Conservation (phyloP, 257 asterid species). For the Datura wrightii region DNA sequence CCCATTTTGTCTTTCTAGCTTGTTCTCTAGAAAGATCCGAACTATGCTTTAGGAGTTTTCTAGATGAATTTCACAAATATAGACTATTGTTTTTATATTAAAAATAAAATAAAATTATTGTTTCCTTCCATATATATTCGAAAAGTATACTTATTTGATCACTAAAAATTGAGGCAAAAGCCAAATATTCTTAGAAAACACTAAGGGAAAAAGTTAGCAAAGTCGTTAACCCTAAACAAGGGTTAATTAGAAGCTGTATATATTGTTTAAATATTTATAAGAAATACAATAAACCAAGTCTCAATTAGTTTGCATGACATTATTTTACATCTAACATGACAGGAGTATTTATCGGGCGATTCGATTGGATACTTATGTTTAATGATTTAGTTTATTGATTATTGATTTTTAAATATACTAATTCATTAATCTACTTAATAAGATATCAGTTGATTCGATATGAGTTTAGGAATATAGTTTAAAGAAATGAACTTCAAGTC, state of each 20-base stretch:
- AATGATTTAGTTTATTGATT: too few relatives aligned
- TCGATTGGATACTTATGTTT: too few relatives aligned
- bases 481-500: too few relatives aligned
- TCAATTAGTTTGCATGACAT: neutral
- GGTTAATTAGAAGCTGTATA: neutral
- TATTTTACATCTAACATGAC: too few relatives aligned
- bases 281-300: neutral
- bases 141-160: neutral
- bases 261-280: too few relatives aligned
- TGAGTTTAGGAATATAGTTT: too few relatives aligned
- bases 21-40: constrained; percentile 32
- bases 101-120: neutral
- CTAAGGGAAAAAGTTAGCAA: too few relatives aligned
- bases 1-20: constrained; percentile 28
- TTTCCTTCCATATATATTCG: neutral
- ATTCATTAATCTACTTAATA: too few relatives aligned
- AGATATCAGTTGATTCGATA: too few relatives aligned
- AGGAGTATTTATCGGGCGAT: too few relatives aligned
- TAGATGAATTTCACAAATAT: neutral
- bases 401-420: too few relatives aligned
- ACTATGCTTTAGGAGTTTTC: neutral
- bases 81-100: neutral
- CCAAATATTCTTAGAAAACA: neutral
- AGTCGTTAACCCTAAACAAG: too few relatives aligned
- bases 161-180: neutral